Conservation (phyloP, 2,329 filamentous ascomycete species). For the Chaetomiaceae sp. region DNA sequence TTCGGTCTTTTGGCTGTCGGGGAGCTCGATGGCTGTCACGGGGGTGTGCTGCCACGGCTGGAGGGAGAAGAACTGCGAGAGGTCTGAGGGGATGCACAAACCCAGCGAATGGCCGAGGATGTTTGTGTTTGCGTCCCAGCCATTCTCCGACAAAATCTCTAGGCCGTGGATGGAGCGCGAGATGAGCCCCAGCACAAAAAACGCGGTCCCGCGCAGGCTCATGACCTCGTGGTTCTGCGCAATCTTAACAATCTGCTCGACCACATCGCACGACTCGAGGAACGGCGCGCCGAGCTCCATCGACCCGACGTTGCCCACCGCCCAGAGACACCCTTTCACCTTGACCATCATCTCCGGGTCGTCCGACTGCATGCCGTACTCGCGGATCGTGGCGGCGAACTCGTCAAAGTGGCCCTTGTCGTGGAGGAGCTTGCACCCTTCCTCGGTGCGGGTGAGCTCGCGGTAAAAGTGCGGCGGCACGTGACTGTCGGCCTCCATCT, state of each 20-base stretch:
- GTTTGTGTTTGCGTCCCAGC: constrained; percentile 90
- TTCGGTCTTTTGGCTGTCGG: constrained; percentile 51
- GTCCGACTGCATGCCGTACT: constrained; percentile 78
- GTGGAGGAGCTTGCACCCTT: constrained; percentile 83
- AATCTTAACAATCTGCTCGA: constrained; percentile 81
- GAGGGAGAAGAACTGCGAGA: constrained; percentile 74
- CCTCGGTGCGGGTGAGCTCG: constrained; percentile 85
- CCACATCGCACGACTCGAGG: constrained; percentile 83
- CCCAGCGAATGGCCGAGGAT: constrained; percentile 78
- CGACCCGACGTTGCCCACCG: constrained; percentile 93
- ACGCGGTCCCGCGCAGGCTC: constrained; percentile 90
- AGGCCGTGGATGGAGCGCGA: constrained; percentile 88
- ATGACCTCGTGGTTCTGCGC: constrained; percentile 85
- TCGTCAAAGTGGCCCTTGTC: constrained; percentile 97
- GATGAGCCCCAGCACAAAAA: constrained; percentile 90
- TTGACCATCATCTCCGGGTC: constrained; percentile 84
- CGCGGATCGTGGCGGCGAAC: constrained; percentile 82
- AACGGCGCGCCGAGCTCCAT: constrained; percentile 97
- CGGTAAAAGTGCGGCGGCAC: constrained; percentile 98
- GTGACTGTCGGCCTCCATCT: constrained; percentile 52
- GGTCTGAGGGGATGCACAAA: constrained; percentile 76
- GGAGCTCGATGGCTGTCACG: constrained; percentile 45
- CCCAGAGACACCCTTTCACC: constrained; percentile 96
- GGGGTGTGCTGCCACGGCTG: constrained; percentile 52
- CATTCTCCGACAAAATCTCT: constrained; percentile 81